Conservation (phyloP, 2,329 filamentous ascomycete genomes). For the Cyanodermella asteris region DNA sequence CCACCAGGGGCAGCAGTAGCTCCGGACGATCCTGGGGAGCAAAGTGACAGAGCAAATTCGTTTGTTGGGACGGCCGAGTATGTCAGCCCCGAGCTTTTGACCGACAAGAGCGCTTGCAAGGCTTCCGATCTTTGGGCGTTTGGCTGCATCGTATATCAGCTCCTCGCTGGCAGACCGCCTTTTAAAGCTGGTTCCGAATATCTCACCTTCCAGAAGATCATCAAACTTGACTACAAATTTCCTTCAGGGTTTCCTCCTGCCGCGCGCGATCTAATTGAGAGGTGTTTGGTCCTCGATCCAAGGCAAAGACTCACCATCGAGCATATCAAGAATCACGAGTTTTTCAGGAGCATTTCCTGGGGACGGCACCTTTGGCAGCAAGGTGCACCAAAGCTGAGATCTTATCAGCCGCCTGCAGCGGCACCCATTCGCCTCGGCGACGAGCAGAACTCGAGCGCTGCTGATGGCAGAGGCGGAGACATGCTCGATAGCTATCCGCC, state of each 20-base stretch:
- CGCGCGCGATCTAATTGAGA: slow-evolving; percentile 73
- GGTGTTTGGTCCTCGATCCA: slow-evolving; percentile 76
- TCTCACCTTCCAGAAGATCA: slow-evolving; percentile 94
- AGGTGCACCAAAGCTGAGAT: slow-evolving; percentile 68
- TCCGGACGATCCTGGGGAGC: slow-evolving; percentile 31
- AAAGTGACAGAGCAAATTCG: slow-evolving; percentile 62
- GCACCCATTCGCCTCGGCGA: slow-evolving; percentile 62
- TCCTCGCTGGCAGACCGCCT: slow-evolving; percentile 82
- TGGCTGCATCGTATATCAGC: slow-evolving; percentile 91
- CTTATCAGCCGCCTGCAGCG: slow-evolving; percentile 56
- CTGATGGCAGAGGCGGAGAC: too few relatives aligned
- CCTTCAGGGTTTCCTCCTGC: slow-evolving; percentile 68
- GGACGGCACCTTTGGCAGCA: slow-evolving; percentile 71
- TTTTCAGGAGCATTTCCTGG: slow-evolving; percentile 74
- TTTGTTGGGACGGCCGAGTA: slow-evolving; percentile 98
- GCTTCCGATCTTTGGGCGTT: slow-evolving; percentile 96
- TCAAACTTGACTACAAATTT: slow-evolving; percentile 83
- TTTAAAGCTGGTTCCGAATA: slow-evolving; percentile 96
- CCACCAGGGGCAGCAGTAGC: slow-evolving; percentile 17
- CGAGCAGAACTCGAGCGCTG: slow-evolving; percentile 5
- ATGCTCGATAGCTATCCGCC: slow-evolving; percentile 22
- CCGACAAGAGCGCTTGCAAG: slow-evolving; percentile 92
- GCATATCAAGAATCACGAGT: slow-evolving; percentile 89
- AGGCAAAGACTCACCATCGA: slow-evolving; percentile 68
- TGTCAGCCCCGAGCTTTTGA: slow-evolving; percentile 90